Conservation (phyloP, 441 rosid species). For the Pelargonium myrrhifolium region DNA sequence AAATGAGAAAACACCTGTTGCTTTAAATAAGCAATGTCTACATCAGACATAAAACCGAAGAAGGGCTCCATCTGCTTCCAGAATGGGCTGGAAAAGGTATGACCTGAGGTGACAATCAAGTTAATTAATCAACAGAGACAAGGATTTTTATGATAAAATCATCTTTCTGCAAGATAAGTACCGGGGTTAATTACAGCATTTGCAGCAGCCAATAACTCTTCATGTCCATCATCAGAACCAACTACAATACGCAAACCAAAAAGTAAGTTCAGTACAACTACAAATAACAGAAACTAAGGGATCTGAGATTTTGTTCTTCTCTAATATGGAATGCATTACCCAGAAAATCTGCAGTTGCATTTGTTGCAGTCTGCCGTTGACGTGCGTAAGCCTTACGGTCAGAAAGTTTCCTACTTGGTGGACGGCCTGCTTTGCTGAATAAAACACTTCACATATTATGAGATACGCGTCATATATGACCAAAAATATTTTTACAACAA, state of each 20-base stretch:
- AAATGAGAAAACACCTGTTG: constrained; percentile 48
- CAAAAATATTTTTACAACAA: neutral
- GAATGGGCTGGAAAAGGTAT: constrained; percentile 46
- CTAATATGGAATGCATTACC: constrained; percentile 42
- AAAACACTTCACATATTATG: constrained; percentile 27
- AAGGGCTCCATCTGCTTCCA: constrained; percentile 87
- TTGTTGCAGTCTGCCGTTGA: constrained; percentile 58
- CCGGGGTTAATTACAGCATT: constrained; percentile 64
- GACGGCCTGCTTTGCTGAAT: constrained; percentile 81
- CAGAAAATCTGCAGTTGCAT: constrained; percentile 68
- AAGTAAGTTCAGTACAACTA: constrained; percentile 21
- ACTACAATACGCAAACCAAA: constrained; percentile 35
- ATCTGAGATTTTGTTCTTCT: constrained; percentile 11
- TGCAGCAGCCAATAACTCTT: constrained; percentile 92
- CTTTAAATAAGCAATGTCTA: constrained; percentile 53
- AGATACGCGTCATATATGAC: constrained; percentile 20
- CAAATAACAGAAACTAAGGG: neutral
- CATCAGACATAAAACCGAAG: constrained; percentile 66
- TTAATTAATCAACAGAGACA: constrained; percentile 19
- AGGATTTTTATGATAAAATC: constrained; percentile 9
- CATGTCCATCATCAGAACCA: constrained; percentile 83
- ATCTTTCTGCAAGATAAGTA: constrained; percentile 22
- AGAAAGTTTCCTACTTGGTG: constrained; percentile 89
- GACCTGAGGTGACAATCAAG: constrained; percentile 45
- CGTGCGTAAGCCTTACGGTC: constrained; percentile 86